Base-by-base conservation (phyloP, 805 yeast species). In the Metschnikowia anglica region DNA sequence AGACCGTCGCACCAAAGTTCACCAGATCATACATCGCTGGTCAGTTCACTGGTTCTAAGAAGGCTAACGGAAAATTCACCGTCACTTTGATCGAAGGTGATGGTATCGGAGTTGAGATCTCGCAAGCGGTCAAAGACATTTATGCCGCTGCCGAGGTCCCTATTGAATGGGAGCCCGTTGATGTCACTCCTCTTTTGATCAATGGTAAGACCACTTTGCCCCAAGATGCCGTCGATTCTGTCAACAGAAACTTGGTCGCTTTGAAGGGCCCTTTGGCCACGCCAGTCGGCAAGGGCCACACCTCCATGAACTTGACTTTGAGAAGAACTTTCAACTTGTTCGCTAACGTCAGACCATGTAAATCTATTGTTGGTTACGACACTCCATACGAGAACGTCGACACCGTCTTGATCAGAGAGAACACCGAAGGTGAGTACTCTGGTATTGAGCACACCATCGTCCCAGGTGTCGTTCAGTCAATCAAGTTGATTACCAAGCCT, bases 361-460 rank as follows among this genome's bases (percentile, higher is more conserved):
- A 86, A 72, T 85, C 95, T 47, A 80, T 93, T 55, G 85, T 79
- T 50, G 99, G 99, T 63, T 90, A 80, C 81, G 79, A 89, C 70
- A 93, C 98, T 48, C 95, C 91, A 37, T 86, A 85, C 72, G 74
- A 78, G 48, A 78, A 86, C 66, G 98, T 93, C 52, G 95, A 93
- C 73, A 85, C 96, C 52, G 97, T 91, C 27, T 77, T 93, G 60
- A 90, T 93, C 68, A 89, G 99, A 80, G 99, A 93, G 76, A 93
- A 93, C 82, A 91, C 99, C 54, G 98, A 93, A 73, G 99, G 99
- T 77, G 99, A 91, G 74, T 91, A 91, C 77, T 90, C 97, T 24
- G 99, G 99, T 74, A 90, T 93, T 59, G 99, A 93, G 78, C 99
- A 93, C 77, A 85, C 88, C 52, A 89, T 93, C 53, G 95, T 89